These are phyloP conservation scores for Ascocoryne sarcoides DNA, from an alignment of 2,329 filamentous ascomycete genomes.

Conservation along the genomic window DNA sequence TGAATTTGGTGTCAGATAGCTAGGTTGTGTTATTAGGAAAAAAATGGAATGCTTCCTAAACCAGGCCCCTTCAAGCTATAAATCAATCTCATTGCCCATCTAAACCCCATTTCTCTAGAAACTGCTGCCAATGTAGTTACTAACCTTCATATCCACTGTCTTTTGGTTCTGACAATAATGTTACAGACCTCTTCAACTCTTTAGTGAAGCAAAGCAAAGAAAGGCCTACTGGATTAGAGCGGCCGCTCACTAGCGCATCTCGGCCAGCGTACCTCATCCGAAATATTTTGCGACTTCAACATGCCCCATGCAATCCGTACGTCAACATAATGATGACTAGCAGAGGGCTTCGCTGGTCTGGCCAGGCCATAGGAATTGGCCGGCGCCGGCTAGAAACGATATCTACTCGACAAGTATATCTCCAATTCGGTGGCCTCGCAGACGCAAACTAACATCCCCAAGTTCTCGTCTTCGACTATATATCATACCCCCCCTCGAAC, in stretches of 20 bases:
- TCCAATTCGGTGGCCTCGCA: background rate
- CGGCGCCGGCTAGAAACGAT: conserved; percentile 30
- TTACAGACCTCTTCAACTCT: no score
- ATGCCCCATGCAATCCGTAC: conserved; percentile 17
- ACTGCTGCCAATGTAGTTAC: no score
- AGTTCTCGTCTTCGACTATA: conserved; percentile 27
- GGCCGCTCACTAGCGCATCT: conserved; percentile 3
- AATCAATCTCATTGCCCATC: no score
- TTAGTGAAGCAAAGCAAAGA: no score
- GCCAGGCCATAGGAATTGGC: conserved; percentile 33
- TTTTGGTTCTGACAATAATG: no score
- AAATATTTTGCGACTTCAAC: conserved; percentile 25
- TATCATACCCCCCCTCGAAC: conserved; percentile 19
- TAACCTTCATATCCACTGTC: no score
- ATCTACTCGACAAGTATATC: conserved; percentile 27
- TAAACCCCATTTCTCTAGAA: no score
- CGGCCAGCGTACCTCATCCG: conserved; percentile 5
- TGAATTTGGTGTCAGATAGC: background rate
- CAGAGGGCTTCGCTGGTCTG: conserved; percentile 41
- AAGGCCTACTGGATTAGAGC: no score
- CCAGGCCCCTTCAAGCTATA: no score
- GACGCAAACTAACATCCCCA: conserved; percentile 14
- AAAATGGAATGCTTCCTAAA: background rate
- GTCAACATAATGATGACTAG: conserved; percentile 51
- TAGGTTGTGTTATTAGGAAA: background rate